These are phyloP conservation scores for Starmerella potacharoeniae DNA, from an alignment of 805 yeast genomes.

Conservation along the genomic window DNA sequence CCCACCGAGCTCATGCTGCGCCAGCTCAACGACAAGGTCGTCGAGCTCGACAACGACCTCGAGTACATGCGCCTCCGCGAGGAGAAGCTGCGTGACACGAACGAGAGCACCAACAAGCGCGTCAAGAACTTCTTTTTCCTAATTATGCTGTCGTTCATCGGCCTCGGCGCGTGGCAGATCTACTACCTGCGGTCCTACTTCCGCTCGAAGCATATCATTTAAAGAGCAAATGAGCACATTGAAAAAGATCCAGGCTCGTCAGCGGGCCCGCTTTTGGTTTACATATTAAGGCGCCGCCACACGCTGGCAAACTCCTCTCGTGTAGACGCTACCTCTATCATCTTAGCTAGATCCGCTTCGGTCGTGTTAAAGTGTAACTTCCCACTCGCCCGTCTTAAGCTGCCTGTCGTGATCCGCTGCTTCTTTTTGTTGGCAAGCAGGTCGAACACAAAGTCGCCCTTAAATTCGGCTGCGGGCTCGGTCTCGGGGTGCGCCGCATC, in stretches of 20 bases:
- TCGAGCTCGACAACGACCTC: slow-evolving; percentile 68
- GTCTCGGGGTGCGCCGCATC: slow-evolving; percentile 6
- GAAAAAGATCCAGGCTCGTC: background rate
- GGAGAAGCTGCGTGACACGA: slow-evolving; percentile 87
- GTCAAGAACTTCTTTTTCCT: slow-evolving; percentile 75
- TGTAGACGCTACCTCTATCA: slow-evolving; percentile 25
- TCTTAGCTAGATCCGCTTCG: slow-evolving; percentile 25
- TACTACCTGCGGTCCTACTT: slow-evolving; percentile 85
- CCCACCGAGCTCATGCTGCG: slow-evolving; percentile 87
- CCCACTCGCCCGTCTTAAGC: slow-evolving; percentile 22
- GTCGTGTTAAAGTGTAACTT: slow-evolving; percentile 24
- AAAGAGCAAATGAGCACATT: background rate
- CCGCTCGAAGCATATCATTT: slow-evolving; percentile 37
- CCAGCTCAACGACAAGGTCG: slow-evolving; percentile 73
- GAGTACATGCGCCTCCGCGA: slow-evolving; percentile 80
- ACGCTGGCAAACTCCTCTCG: slow-evolving; percentile 22
- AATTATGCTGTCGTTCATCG: slow-evolving; percentile 55
- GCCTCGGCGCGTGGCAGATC: slow-evolving; percentile 87
- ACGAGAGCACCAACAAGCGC: slow-evolving; percentile 89
- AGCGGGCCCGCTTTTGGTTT: background rate
- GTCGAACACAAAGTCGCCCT: slow-evolving; percentile 14
- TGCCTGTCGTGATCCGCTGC: slow-evolving; percentile 22
- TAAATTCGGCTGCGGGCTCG: background rate
- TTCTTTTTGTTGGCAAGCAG: slow-evolving; percentile 14
- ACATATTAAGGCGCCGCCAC: slow-evolving; percentile 20